phyloP scores from a whole-genome alignment of 352 stramenopile species.

The Globisporangium okanoganense region DNA sequence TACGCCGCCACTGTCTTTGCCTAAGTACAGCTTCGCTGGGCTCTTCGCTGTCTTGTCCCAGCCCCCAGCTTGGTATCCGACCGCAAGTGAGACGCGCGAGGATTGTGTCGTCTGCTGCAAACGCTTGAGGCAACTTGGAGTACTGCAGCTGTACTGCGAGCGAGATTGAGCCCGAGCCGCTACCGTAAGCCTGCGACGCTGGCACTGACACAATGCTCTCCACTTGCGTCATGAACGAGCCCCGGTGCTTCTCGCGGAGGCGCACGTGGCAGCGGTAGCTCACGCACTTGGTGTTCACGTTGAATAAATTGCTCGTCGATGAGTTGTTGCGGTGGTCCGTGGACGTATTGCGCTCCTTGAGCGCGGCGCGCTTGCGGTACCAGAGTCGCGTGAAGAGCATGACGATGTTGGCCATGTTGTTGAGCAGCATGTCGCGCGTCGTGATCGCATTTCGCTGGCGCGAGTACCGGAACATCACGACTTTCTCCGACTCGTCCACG shows the following conservation, averaged over 20 bases:
- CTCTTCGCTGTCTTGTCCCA: background rate
- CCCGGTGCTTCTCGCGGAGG: background rate
- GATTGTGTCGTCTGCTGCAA: background rate
- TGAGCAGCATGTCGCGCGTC: slow-evolving; percentile 26
- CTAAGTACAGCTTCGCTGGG: background rate
- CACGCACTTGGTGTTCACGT: slow-evolving; percentile 16
- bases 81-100: background rate
- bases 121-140: background rate
- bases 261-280: slow-evolving; percentile 27
- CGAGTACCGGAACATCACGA: slow-evolving; percentile 14
- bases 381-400: slow-evolving; percentile 25
- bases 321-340: background rate
- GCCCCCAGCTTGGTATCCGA: background rate
- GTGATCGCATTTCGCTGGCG: slow-evolving; percentile 14
- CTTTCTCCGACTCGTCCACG: slow-evolving; percentile 16
- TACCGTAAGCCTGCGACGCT: background rate
- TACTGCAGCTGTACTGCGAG: background rate
- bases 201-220: background rate
- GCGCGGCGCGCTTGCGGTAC: slow-evolving; percentile 23
- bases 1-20: background rate
- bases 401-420: slow-evolving; percentile 24
- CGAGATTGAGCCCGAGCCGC: background rate
- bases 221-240: background rate
- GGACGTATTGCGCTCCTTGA: background rate
- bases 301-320: slow-evolving; percentile 15